Conservation (phyloP, 306 rosid genomes). For the Sicyos baderoa region DNA sequence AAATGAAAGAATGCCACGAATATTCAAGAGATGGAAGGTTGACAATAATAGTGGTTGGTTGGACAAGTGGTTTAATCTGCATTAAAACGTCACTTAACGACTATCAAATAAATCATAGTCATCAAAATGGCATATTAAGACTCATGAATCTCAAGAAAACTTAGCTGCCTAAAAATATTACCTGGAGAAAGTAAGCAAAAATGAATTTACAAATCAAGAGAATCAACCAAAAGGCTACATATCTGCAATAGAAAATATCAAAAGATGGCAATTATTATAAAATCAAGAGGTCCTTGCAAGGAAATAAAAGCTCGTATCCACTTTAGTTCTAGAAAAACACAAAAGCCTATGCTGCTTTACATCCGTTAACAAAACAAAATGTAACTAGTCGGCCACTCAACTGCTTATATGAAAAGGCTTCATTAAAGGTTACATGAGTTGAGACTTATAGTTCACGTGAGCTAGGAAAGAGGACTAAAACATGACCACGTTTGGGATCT, state of each 20-base stretch:
- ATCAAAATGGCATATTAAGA: background rate
- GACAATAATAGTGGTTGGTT: constrained; percentile 55
- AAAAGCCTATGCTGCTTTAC: background rate
- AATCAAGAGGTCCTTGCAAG: constrained; percentile 12
- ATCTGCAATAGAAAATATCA: constrained; percentile 41
- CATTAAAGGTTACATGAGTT: background rate
- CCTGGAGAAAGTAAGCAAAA: constrained; percentile 97
- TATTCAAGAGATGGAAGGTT: constrained; percentile 41
- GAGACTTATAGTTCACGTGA: background rate
- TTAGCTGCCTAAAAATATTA: constrained; percentile 22
- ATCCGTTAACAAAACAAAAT: background rate
- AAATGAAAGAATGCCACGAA: constrained; percentile 88
- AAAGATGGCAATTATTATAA: constrained; percentile 12
- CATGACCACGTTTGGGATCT: background rate
- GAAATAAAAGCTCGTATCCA: constrained; percentile 14
- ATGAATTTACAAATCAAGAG: constrained; percentile 74
- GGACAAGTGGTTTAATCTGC: constrained; percentile 88
- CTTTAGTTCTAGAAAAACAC: constrained; percentile 5
- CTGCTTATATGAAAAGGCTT: background rate
- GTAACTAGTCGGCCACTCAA: background rate
- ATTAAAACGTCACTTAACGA: constrained; percentile 20
- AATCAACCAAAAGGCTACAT: constrained; percentile 72
- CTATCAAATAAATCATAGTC: constrained; percentile 10
- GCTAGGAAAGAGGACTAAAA: background rate
- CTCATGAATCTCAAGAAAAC: background rate